Evolutionary conservation across 768 basidiomycete genomes (phyloP).

Genomic region (Phanerochaete carnosa): DNA sequence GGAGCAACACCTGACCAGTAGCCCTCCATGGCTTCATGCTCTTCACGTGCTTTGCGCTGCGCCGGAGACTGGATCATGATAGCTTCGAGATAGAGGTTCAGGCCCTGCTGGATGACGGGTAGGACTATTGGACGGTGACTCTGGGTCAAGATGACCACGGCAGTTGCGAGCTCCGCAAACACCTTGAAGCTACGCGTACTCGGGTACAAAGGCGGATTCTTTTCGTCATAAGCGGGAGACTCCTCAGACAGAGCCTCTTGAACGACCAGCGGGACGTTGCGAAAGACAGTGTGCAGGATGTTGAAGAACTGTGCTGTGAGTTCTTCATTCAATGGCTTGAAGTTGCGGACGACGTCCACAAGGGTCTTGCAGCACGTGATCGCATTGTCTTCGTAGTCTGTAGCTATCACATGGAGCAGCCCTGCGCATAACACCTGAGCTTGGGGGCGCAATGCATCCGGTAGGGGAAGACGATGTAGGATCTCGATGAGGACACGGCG

Average conservation of each 20-base stretch:
- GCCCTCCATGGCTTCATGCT: constrained; percentile 77
- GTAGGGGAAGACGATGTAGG: constrained; percentile 80
- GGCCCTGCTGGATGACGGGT: constrained; percentile 63
- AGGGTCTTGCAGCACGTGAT: constrained; percentile 86
- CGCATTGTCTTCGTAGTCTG: constrained; percentile 97
- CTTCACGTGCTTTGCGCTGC: constrained; percentile 72
- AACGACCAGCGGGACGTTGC: constrained; percentile 70
- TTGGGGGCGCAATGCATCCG: constrained; percentile 73
- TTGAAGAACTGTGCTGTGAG: constrained; percentile 75
- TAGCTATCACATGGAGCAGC: constrained; percentile 78
- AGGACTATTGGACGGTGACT: constrained; percentile 65
- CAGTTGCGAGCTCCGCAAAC: constrained; percentile 89
- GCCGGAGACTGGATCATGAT: constrained; percentile 78
- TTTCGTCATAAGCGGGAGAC: constrained; percentile 46
- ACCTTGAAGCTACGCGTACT: constrained; percentile 90
- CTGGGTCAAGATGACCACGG: constrained; percentile 88
- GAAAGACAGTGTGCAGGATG: constrained; percentile 75
- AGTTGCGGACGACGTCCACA: constrained; percentile 82
- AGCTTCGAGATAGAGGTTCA: constrained; percentile 77
- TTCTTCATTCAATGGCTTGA: constrained; percentile 69
- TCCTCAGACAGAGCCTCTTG: constrained; percentile 71
- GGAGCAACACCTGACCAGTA: constrained; percentile 82
- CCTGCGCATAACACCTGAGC: constrained; percentile 66
- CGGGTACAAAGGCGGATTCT: constrained; percentile 51
- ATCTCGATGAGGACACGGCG: constrained; percentile 87